Evolutionary conservation across 441 rosid genomes (phyloP).

Genomic region (Eruca vesicaria): DNA sequence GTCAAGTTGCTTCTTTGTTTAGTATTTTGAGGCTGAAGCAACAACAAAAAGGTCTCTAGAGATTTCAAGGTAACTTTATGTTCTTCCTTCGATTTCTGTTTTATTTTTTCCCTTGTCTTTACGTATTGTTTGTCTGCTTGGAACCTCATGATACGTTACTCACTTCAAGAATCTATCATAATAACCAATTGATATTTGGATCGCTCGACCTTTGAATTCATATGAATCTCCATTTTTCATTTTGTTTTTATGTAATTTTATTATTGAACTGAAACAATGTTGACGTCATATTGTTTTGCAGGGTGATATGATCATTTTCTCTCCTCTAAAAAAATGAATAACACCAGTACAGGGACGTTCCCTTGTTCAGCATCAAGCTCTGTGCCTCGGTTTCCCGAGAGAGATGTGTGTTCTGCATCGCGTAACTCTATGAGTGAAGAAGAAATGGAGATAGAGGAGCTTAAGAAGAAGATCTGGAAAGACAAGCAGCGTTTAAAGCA

Average conservation of each 20-base stretch:
- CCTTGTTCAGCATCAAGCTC: background rate
- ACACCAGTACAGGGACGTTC: background rate
- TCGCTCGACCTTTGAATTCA: background rate
- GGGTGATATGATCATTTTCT: conserved; percentile 1
- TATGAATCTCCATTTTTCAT: conserved; percentile 1
- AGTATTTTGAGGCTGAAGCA: too few relatives aligned
- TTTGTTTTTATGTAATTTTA: background rate
- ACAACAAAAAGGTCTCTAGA: background rate
- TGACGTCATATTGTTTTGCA: background rate
- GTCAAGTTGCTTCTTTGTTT: conserved; percentile 18
- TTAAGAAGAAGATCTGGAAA: conserved; percentile 83
- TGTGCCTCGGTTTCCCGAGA: conserved; percentile 41
- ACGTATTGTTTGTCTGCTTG: background rate
- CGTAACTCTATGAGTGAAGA: conserved; percentile 49
- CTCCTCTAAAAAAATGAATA: background rate
- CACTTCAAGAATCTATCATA: background rate
- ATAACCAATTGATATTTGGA: too few relatives aligned
- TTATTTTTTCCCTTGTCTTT: background rate
- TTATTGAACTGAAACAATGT: background rate
- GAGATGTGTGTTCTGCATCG: conserved; percentile 37
- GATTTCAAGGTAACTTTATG: background rate
- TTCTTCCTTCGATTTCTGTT: background rate
- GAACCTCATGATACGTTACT: background rate
- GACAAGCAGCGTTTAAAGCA: conserved; percentile 65
- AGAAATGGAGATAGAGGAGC: conserved; percentile 69